Evolutionary conservation across 139 green algal genomes (phyloP), one percentile per base, ranked within the genome.

Genomic region (Cymbomonas tetramitiformis): DNA sequence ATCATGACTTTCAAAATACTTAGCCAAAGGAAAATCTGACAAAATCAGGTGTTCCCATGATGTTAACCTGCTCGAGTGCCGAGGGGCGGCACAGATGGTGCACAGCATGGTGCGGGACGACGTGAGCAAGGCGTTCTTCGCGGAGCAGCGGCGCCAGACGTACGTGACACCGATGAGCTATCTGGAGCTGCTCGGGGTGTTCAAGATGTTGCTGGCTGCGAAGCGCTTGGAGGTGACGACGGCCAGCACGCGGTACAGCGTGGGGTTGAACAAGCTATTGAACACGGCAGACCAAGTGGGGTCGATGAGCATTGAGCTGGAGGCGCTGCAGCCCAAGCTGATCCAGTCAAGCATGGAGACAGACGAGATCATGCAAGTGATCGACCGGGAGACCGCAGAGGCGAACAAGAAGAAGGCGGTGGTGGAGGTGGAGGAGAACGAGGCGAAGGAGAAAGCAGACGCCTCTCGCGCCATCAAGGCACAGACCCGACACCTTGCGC

Each of bases 111-210:
- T 90, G 41, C 66, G 78, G 15, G 66, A 53, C 7, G 83, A 80
- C 64, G 39, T 38, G 7, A 77, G 51, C 25, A n/a, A 49, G 1
- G 52, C 66, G 39, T 93, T 83, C 62, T 56, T 72, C 47, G 75
- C 81, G 66, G 62, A 86, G 71, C 75, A 87, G 34, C 65, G 82
- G 1, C 75, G 84, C 51, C 44, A 82, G 68, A 89, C 90, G 70
- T 91, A 92, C 61, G 84, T 94, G 38, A 94, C 84, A 19, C 84
- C 84, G 52, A 94, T 91, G 77, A 91, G 88, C 70, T 94, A 94
- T 75, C 70, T 94, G 4, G 84, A 94, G 69, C 91, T 86, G 66
- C 84, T 94, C 47, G 64, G 65, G 48, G 87, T 79, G 61, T 94
- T 91, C 69, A 81, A 79, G 64, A 68, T 54, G 33, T 46, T 49